Percentiles rank a stretch among this genome's conserved stretches.
phyloP scores from a whole-genome alignment of 192 early-diverging fungal genomes.

The Entomortierella chlamydospora region DNA sequence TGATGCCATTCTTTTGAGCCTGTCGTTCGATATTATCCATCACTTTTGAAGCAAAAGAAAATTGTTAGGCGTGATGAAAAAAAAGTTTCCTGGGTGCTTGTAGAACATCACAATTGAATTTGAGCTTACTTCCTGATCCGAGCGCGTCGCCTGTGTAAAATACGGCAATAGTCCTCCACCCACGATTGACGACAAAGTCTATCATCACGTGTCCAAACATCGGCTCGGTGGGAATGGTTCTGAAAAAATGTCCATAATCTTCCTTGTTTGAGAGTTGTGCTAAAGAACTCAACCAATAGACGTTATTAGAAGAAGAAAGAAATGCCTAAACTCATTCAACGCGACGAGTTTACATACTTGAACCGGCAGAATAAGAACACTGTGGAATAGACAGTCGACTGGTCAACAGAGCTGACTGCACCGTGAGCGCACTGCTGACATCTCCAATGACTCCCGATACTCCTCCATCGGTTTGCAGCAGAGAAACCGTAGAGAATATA shows the following conservation, averaged over 20 bases:
- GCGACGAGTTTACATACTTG: constrained; percentile 45
- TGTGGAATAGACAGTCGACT: constrained; percentile 62
- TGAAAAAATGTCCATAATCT: constrained; percentile 62
- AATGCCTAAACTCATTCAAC: too few relatives aligned
- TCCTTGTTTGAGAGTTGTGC: constrained; percentile 61
- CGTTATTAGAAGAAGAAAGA: neutral
- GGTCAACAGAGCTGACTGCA: constrained; percentile 59
- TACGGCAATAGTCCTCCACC: constrained; percentile 59
- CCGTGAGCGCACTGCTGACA: constrained; percentile 60
- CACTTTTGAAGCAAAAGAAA: constrained; percentile 34
- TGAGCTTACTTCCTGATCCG: constrained; percentile 58
- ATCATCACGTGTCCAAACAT: constrained; percentile 61
- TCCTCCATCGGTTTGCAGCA: constrained; percentile 56
- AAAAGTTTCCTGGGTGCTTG: too few relatives aligned
- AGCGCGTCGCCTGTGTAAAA: constrained; percentile 61
- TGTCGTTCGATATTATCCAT: constrained; percentile 51
- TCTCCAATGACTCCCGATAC: constrained; percentile 68
- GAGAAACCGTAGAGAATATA: constrained; percentile 60
- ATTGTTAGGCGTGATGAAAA: neutral
- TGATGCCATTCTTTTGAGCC: constrained; percentile 38
- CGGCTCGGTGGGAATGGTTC: constrained; percentile 64
- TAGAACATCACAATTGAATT: too few relatives aligned
- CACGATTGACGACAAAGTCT: constrained; percentile 58
- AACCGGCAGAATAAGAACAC: constrained; percentile 62
- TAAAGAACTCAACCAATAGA: constrained; percentile 4